Evolutionary conservation across 176 grass and related monocot genomes (phyloP).

Genomic region (Lolium multiflorum): DNA sequence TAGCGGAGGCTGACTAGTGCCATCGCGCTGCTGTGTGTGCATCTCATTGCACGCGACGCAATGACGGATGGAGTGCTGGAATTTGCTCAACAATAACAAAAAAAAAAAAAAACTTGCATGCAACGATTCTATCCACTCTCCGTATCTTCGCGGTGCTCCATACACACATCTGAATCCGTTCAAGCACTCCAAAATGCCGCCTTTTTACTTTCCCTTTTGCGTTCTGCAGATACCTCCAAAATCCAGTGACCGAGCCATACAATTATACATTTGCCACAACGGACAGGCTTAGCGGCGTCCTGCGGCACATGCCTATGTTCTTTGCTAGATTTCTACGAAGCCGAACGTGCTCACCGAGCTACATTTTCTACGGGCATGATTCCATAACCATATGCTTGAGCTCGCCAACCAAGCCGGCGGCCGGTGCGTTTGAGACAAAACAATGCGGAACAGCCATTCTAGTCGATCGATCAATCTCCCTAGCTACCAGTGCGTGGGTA

Average conservation of each 20-base stretch:
- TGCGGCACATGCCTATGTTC: constrained; percentile 21
- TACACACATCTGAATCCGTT: too few relatives aligned
- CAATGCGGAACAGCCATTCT: background rate
- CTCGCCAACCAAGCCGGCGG: constrained; percentile 43
- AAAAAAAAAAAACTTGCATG: too few relatives aligned
- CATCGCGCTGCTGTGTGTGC: too few relatives aligned
- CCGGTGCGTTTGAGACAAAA: constrained; percentile 39
- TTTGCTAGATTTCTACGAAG: constrained; percentile 15
- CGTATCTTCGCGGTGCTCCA: too few relatives aligned
- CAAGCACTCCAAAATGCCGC: too few relatives aligned
- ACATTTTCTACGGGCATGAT: background rate
- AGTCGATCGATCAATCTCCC: background rate
- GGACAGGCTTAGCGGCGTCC: background rate
- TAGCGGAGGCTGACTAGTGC: too few relatives aligned
- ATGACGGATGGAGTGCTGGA: too few relatives aligned
- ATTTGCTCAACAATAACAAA: too few relatives aligned
- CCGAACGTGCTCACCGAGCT: constrained; percentile 24
- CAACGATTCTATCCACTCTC: too few relatives aligned
- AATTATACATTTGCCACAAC: background rate
- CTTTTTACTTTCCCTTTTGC: too few relatives aligned
- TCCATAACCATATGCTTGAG: background rate
- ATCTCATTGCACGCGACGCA: too few relatives aligned
- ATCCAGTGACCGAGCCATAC: background rate
- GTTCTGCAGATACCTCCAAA: background rate
- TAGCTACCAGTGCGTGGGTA: background rate